Base-by-base conservation (phyloP, 2,329 filamentous ascomycete species). In the Beauveria australis region DNA sequence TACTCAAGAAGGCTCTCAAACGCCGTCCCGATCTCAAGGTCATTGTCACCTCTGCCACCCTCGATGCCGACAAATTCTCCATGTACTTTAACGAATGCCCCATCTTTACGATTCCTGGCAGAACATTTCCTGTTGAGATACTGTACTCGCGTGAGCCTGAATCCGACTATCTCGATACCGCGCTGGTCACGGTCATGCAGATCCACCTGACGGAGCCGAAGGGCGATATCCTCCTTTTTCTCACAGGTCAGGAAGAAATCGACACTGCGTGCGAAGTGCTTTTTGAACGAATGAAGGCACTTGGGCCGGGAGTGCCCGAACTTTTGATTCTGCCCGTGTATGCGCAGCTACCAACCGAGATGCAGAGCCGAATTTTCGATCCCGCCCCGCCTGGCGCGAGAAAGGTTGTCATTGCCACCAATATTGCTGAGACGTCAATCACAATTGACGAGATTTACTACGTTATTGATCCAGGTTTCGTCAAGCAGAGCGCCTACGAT, bases 401-500 rank as follows among this genome's bases (percentile, higher is more conserved):
- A 60, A 99, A 99, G 74, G 92, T 97, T 1, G 91, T 99, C 62
- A 96, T 99, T 70, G 94, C 94, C 2, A 99, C 94, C 41, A 99
- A 99, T 68, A 99, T 99, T 69, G 94, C 94, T 1, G 94, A 99
- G 71, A 99, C 94, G 0, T 96, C 91, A 59, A 94, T 99, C 70
- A 99, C 94, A 0, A 97, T 99, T 65, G 94, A 99, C 71, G 89
- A 93, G 53, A 96, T 99, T 66, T 97, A 93, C 76, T 97, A 96
- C 70, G 95, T 99, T 19, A 87, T 99, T 18, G 94, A 99, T 68
- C 92, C 94, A 2, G 94, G 94, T 1, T 99, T 97, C 67, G 93
- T 97, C 63, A 99, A 99, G 77, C 92, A 97, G 71, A 97, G 94
- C 66, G 92, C 91, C 1, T 99, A 97, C 71, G 93, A 99, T 70